These are phyloP conservation scores for Scutellaria barbata DNA, from an alignment of 257 asterid genomes.

Conservation along the genomic window DNA sequence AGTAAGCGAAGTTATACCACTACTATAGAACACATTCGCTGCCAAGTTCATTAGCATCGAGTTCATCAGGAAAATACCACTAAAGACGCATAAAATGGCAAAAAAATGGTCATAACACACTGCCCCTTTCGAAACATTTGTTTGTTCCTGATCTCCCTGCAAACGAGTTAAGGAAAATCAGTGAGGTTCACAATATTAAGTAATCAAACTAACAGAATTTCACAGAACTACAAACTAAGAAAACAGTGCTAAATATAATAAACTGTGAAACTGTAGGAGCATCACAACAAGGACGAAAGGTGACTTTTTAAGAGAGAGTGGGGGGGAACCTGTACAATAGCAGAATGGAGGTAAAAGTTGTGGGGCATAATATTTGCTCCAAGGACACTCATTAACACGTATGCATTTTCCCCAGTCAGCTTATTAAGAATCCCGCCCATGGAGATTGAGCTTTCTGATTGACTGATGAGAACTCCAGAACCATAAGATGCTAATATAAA, in stretches of 20 bases:
- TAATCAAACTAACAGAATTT: background rate
- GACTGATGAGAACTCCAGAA: conserved; percentile 68
- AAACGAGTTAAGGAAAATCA: conserved; percentile 31
- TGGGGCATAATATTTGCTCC: conserved; percentile 98
- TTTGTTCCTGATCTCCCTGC: conserved; percentile 69
- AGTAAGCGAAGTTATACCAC: conserved; percentile 71
- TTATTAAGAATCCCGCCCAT: conserved; percentile 61
- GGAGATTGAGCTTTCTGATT: conserved; percentile 64
- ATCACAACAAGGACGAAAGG: conserved; percentile 12
- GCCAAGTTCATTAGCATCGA: conserved; percentile 71
- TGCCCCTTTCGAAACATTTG: conserved; percentile 54
- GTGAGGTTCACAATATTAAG: conserved; percentile 1
- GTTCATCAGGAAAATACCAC: conserved; percentile 84
- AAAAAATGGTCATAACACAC: conserved; percentile 82
- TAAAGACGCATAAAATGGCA: conserved; percentile 75
- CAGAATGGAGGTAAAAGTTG: conserved; percentile 92
- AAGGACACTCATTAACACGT: conserved; percentile 86
- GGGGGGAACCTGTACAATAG: conserved; percentile 78
- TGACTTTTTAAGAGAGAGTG: conserved; percentile 31
- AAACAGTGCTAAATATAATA: background rate
- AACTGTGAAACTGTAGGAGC: background rate
- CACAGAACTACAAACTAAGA: conserved; percentile 11
- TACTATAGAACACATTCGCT: conserved; percentile 64
- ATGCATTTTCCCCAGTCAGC: conserved; percentile 85
- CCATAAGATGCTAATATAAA: conserved; percentile 58